phyloP scores from a whole-genome alignment of 176 grass and related monocot genomes.

The Lolium multiflorum region DNA sequence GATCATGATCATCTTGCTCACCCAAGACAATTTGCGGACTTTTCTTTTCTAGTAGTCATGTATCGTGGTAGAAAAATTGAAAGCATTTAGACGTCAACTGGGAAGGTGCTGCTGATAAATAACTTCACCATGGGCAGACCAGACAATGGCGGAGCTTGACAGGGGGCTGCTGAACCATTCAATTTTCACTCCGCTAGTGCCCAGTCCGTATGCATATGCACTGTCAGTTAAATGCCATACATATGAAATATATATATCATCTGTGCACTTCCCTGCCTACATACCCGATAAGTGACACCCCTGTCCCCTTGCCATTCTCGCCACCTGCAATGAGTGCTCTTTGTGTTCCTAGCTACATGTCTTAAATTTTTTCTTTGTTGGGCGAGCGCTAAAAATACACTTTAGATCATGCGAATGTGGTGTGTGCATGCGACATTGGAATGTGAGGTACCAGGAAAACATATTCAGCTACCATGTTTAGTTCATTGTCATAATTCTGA shows the following conservation, averaged over 20 bases:
- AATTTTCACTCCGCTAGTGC: not conserved
- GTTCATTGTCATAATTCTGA: too few species aligned
- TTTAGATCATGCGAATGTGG: not conserved
- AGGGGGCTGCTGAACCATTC: too few species aligned
- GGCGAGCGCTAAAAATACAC: not conserved
- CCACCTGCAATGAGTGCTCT: not conserved
- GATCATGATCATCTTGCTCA: too few species aligned
- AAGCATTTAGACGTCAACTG: not conserved
- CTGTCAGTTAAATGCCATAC: not conserved
- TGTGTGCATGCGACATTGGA: not conserved
- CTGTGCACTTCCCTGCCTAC: not conserved
- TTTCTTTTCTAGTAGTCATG: not conserved
- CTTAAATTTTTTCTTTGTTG: not conserved
- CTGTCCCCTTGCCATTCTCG: not conserved
- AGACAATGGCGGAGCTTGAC: too few species aligned
- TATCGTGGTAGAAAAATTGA: not conserved
- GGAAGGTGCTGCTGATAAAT: not conserved
- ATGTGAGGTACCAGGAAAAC: not conserved
- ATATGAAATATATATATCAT: not conserved
- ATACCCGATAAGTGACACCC: not conserved
- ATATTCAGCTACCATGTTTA: not conserved
- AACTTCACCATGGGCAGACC: not conserved
- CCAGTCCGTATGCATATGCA: not conserved
- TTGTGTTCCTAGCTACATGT: not conserved
- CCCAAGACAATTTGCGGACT: too few species aligned